These are phyloP conservation scores for Annulohypoxylon bovei DNA, from an alignment of 495 filamentous ascomycete species.

Conservation along the genomic window DNA sequence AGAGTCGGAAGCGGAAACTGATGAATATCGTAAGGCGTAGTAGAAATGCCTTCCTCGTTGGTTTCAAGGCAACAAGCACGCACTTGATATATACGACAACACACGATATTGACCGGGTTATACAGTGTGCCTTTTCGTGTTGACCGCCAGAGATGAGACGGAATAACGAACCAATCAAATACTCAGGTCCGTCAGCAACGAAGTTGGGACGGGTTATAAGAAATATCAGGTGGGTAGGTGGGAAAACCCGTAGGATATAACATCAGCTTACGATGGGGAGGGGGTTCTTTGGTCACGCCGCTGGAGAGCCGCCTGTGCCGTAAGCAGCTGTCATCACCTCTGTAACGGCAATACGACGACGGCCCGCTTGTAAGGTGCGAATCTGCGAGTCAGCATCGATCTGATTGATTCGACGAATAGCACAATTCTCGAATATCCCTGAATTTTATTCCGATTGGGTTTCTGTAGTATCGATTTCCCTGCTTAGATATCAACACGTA, in stretches of 20 bases:
- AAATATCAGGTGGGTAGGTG: constrained; percentile 13
- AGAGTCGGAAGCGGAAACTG: not conserved
- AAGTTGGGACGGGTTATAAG: constrained; percentile 7
- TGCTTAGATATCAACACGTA: constrained; percentile 26
- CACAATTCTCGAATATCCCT: constrained; percentile 3
- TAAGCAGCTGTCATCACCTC: constrained; percentile 33
- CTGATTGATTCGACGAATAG: constrained; percentile 14
- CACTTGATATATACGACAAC: constrained; percentile 6
- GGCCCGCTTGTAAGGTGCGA: constrained; percentile 32
- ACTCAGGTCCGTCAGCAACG: constrained; percentile 22
- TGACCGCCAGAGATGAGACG: constrained; percentile 25
- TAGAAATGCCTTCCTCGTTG: constrained; percentile 35
- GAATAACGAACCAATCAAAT: constrained; percentile 10
- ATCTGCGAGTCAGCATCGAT: constrained; percentile 41
- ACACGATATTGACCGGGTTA: constrained; percentile 11
- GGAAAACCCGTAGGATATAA: constrained; percentile 37
- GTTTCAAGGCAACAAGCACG: not conserved
- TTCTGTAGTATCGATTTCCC: constrained; percentile 7
- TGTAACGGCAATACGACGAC: constrained; percentile 31
- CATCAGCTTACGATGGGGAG: constrained; percentile 40
- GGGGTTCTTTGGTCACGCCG: constrained; percentile 24
- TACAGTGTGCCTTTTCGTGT: constrained; percentile 6
- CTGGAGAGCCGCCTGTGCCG: constrained; percentile 34
- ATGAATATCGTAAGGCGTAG: constrained; percentile 1
- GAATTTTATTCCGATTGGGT: constrained; percentile 23